Conservation (phyloP, 2,329 filamentous ascomycete genomes). For the Chalaropsis thielavioides region DNA sequence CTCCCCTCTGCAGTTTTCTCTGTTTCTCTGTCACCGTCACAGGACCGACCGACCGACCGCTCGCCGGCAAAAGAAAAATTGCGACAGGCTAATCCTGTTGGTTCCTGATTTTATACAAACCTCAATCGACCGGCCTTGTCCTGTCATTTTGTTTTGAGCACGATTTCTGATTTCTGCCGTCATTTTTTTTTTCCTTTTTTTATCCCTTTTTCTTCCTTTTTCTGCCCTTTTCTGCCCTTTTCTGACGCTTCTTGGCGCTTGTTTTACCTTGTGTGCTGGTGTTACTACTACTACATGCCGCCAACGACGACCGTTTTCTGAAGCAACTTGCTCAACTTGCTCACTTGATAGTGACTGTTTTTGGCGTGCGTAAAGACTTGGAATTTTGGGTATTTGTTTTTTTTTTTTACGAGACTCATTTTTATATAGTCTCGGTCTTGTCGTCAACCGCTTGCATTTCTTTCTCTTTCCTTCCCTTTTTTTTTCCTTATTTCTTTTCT, state of each 20-base stretch:
- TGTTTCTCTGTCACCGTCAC: not conserved
- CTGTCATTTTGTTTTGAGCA: not conserved
- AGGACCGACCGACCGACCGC: not conserved
- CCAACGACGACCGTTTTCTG: constrained; percentile 1
- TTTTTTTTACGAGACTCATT: too few relatives aligned
- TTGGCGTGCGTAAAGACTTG: not conserved
- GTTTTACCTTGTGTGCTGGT: constrained; percentile 2
- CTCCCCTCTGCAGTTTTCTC: too few relatives aligned
- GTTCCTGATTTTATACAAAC: too few relatives aligned
- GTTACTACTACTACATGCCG: constrained; percentile 1
- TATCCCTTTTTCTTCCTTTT: not conserved
- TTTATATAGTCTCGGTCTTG: too few relatives aligned
- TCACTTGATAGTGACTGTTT: not conserved
- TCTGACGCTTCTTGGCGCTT: not conserved
- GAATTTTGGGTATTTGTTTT: too few relatives aligned
- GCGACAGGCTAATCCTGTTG: not conserved
- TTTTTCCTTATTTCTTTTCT: not conserved
- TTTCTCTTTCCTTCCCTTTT: too few relatives aligned
- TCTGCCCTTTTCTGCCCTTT: not conserved
- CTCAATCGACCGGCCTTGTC: too few relatives aligned
- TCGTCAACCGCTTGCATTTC: too few relatives aligned
- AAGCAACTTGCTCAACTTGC: constrained; percentile 7
- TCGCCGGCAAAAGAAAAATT: not conserved
- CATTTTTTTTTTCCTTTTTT: too few relatives aligned
- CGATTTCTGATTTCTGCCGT: too few relatives aligned